Conservation (phyloP, 805 yeast species). For the Middelhovenomyces tepae region DNA sequence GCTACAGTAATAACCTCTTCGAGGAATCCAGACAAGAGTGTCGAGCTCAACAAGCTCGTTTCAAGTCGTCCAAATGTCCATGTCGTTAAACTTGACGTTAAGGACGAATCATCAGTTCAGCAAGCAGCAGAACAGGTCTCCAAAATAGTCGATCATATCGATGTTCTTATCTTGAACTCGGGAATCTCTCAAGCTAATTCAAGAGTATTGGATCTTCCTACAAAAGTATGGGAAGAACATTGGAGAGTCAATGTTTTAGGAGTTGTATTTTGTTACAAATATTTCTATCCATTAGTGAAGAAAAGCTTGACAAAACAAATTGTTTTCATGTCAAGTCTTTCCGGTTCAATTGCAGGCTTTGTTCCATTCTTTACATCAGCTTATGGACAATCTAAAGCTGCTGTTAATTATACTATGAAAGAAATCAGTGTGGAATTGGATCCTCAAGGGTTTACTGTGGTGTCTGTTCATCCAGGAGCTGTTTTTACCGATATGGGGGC, state of each 20-base stretch:
- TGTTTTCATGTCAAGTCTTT: constrained; percentile 23
- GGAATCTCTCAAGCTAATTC: constrained; percentile 17
- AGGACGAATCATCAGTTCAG: constrained; percentile 15
- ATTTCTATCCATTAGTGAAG: constrained; percentile 19
- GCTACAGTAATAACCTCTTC: constrained; percentile 21
- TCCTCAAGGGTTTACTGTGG: constrained; percentile 22
- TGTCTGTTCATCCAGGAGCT: constrained; percentile 32
- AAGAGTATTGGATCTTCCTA: no score
- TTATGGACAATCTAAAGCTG: constrained; percentile 33
- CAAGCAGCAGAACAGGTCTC: constrained; percentile 13
- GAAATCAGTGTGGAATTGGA: constrained; percentile 23
- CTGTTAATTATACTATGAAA: constrained; percentile 26
- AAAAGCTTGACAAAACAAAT: constrained; percentile 20
- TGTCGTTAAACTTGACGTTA: constrained; percentile 20
- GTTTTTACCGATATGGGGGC: constrained; percentile 32
- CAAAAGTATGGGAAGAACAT: constrained; percentile 13
- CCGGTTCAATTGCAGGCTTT: constrained; percentile 20
- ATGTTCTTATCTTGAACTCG: constrained; percentile 23
- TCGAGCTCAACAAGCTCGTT: constrained; percentile 10
- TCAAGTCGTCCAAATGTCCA: constrained; percentile 16
- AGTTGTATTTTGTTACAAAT: constrained; percentile 17
- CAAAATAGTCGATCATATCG: constrained; percentile 18
- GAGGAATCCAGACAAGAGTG: constrained; percentile 12
- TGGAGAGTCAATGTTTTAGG: constrained; percentile 21
- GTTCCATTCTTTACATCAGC: constrained; percentile 19